phyloP scores from a whole-genome alignment of 1,284 basidiomycete genomes.

The Puccinia novopanici region DNA sequence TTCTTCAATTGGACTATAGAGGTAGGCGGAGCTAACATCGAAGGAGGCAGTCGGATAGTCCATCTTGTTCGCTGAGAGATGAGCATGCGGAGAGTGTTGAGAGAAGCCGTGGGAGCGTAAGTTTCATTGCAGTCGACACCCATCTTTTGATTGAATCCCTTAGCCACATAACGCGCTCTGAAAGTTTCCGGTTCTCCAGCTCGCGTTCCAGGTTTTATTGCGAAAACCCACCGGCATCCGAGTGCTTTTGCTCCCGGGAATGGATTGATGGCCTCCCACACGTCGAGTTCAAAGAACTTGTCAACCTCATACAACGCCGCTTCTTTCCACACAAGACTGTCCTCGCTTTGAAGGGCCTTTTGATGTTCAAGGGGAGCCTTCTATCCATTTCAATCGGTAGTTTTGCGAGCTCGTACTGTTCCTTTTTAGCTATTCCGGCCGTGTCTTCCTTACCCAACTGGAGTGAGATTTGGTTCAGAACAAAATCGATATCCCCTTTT shows the following conservation, averaged over 20 bases:
- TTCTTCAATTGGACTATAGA: constrained; percentile 13
- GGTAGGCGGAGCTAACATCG: constrained; percentile 12
- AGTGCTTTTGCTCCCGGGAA: not conserved
- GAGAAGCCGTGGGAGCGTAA: constrained; percentile 46
- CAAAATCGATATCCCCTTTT: not conserved
- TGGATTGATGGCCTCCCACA: not conserved
- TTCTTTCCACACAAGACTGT: not conserved
- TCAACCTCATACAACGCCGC: not conserved
- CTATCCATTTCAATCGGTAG: not conserved
- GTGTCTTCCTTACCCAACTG: no score
- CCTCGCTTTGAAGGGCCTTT: not conserved
- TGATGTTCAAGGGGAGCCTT: not conserved
- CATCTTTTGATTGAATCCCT: constrained; percentile 49
- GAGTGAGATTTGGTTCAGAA: not conserved
- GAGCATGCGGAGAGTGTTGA: constrained; percentile 36
- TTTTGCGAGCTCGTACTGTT: no score
- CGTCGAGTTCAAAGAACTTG: not conserved
- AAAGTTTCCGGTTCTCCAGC: not conserved
- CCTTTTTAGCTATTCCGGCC: not conserved
- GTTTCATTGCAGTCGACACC: constrained; percentile 51
- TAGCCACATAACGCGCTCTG: constrained; percentile 50
- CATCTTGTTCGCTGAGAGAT: constrained; percentile 36
- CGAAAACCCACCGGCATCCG: no score
- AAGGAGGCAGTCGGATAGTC: not conserved
- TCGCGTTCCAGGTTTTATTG: not conserved